These are phyloP conservation scores for Gossypium bickii DNA, from an alignment of 345 rosid species.

Conservation along the genomic window DNA sequence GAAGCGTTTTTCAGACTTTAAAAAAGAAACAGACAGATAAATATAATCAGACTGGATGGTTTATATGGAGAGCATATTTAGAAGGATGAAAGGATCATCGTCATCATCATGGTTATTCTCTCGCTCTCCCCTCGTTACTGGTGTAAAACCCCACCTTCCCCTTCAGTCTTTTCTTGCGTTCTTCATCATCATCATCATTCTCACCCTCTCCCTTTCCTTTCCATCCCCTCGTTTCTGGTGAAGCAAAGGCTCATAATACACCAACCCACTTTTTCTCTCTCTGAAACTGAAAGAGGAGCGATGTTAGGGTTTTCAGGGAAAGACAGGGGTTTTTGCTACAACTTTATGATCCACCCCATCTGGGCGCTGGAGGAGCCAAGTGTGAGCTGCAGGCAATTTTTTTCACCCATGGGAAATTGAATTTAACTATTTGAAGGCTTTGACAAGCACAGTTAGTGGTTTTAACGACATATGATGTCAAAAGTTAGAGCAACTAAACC, in stretches of 20 bases:
- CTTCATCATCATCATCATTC: background rate
- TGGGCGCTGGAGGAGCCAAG: background rate
- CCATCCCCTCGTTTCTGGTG: slow-evolving; percentile 35
- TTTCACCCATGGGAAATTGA: background rate
- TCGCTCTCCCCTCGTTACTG: slow-evolving; percentile 28
- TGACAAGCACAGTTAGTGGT: background rate
- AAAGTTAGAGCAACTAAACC: background rate
- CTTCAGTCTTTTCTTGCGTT: slow-evolving; percentile 23
- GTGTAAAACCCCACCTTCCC: slow-evolving; percentile 18
- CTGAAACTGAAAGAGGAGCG: too few species aligned
- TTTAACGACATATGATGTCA: background rate
- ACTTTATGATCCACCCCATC: background rate
- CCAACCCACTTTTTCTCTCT: background rate
- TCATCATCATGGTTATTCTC: slow-evolving; percentile 39
- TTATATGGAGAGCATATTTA: slow-evolving; percentile 3
- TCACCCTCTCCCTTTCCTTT: background rate
- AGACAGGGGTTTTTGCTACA: background rate
- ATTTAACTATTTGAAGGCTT: background rate
- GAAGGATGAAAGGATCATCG: slow-evolving; percentile 24
- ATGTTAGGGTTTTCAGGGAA: background rate
- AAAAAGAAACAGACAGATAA: slow-evolving; percentile 4
- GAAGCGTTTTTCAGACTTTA: background rate
- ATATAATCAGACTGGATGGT: slow-evolving; percentile 19
- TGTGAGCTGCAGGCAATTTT: background rate
- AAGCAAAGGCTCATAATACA: slow-evolving; percentile 1